Percentiles rank a stretch among this genome's conserved stretches.
phyloP scores from a whole-genome alignment of 371 early-diverging fungal genomes.

The Mucor velutinosus region DNA sequence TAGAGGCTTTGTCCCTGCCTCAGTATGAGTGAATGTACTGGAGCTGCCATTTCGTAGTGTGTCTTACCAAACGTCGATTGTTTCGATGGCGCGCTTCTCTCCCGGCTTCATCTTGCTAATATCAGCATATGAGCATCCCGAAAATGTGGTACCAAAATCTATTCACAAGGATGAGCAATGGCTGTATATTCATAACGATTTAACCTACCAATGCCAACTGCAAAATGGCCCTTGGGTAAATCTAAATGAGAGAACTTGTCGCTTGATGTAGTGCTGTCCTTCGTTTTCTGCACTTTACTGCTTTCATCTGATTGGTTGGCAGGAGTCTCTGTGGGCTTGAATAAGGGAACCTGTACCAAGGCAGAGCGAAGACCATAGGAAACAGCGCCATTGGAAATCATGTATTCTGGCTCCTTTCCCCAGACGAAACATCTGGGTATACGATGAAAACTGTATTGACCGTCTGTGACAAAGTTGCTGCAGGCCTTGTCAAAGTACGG shows the following conservation, averaged over 20 bases:
- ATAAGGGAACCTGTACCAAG: not conserved
- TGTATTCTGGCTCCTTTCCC: not conserved
- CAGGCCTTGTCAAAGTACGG: not conserved
- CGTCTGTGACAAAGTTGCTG: not conserved
- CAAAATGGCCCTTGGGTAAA: not conserved
- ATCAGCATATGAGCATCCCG: constrained; percentile 40
- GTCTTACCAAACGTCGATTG: not conserved
- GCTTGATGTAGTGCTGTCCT: not conserved
- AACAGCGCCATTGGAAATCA: constrained; percentile 5
- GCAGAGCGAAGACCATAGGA: not conserved
- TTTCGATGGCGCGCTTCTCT: not conserved
- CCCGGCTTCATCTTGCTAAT: not conserved
- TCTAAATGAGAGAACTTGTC: not conserved
- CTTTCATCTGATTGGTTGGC: not conserved
- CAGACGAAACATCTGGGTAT: not conserved
- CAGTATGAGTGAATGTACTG: not conserved
- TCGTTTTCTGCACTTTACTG: not conserved
- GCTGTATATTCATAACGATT: not conserved
- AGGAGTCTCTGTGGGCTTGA: not conserved
- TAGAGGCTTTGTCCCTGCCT: not conserved
- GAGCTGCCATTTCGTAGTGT: not conserved
- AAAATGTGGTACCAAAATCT: constrained; percentile 60
- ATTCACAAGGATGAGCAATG: not conserved
- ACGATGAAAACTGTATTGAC: not conserved
- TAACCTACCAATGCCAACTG: constrained; percentile 37